Evolutionary conservation across 2,329 filamentous ascomycete species (phyloP).

Genomic region (Metarhizium album): DNA sequence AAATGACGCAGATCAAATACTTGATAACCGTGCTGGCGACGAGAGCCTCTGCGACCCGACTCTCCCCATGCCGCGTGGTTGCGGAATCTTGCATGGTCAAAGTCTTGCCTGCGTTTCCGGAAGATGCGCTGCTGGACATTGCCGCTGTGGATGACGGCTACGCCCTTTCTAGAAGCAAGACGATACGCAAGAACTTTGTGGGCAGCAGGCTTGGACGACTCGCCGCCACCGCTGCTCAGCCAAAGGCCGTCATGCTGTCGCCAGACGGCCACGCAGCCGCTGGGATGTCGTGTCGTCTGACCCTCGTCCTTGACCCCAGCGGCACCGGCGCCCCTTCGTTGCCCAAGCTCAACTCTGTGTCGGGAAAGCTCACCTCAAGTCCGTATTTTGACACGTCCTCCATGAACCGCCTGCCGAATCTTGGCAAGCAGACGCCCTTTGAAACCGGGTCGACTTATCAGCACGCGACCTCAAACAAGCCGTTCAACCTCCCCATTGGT

Average conservation of each 20-base stretch:
- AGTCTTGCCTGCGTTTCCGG: slow-evolving; percentile 1
- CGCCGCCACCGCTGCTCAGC: background rate
- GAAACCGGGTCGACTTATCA: background rate
- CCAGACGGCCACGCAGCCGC: background rate
- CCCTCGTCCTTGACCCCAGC: background rate
- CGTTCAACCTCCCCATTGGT: background rate
- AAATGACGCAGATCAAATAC: slow-evolving; percentile 1
- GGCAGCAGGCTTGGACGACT: background rate
- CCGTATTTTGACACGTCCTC: background rate
- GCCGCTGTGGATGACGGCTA: background rate
- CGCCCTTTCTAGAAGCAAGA: background rate
- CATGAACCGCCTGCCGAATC: background rate
- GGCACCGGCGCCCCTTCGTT: background rate
- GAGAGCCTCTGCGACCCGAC: background rate
- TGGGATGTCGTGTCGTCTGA: background rate
- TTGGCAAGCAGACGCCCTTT: background rate
- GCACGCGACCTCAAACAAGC: background rate
- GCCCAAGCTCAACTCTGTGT: background rate
- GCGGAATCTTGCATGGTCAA: background rate
- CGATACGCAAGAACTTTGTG: background rate
- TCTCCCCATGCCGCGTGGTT: background rate
- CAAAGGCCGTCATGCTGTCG: slow-evolving; percentile 1
- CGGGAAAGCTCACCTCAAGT: background rate
- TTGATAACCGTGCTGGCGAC: background rate
- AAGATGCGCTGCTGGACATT: background rate